These are phyloP conservation scores for Nothophytophthora sp. DNA, from an alignment of 352 stramenopile genomes.

Conservation along the genomic window DNA sequence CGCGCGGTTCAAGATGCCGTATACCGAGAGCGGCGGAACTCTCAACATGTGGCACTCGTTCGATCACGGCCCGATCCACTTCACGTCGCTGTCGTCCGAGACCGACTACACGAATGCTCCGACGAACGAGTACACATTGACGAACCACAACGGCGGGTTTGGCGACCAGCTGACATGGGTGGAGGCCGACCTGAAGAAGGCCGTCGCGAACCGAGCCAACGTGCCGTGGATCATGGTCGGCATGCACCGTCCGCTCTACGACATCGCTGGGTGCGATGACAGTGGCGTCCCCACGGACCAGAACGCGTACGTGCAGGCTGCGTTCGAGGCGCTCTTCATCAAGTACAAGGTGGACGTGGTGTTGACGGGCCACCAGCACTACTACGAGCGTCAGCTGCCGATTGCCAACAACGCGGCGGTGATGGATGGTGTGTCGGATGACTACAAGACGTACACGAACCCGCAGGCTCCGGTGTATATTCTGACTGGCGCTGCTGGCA, in stretches of 20 bases:
- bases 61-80: constrained; percentile 56
- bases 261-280: background rate
- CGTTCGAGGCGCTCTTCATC: constrained; percentile 79
- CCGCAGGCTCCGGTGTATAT: constrained; percentile 58
- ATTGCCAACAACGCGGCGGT: constrained; percentile 40
- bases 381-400: constrained; percentile 72
- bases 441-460: constrained; percentile 52
- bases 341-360: constrained; percentile 86
- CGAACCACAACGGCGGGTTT: constrained; percentile 31
- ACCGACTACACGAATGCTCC: constrained; percentile 41
- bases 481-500: constrained; percentile 54
- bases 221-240: constrained; percentile 67
- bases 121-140: constrained; percentile 24
- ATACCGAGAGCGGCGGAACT: constrained; percentile 33
- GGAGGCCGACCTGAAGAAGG: constrained; percentile 49
- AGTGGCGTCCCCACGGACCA: constrained; percentile 18
- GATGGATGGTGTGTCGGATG: constrained; percentile 37
- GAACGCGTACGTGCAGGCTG: constrained; percentile 32
- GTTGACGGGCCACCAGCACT: constrained; percentile 77
- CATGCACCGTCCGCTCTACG: constrained; percentile 72
- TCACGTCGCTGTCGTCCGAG: constrained; percentile 71
- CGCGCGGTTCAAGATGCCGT: constrained; percentile 46
- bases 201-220: constrained; percentile 31
- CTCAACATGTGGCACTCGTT: constrained; percentile 63
- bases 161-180: constrained; percentile 43